Evolutionary conservation across 2,329 filamentous ascomycete species (phyloP).

Genomic region (Monosporascus sp.): DNA sequence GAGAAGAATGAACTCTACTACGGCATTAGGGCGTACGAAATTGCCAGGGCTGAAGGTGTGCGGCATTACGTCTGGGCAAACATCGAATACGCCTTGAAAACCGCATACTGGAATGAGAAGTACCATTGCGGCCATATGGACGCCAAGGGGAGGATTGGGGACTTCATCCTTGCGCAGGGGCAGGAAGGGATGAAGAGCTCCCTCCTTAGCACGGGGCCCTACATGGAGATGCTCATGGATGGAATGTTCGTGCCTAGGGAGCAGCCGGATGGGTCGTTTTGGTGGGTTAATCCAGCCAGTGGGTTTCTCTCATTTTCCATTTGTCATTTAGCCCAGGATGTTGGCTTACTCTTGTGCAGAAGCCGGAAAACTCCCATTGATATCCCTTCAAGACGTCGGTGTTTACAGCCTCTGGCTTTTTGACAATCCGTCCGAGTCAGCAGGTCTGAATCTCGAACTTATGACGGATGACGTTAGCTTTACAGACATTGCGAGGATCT

Average conservation of each 20-base stretch:
- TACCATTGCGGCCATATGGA: constrained; percentile 42
- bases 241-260: constrained; percentile 30
- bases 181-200: constrained; percentile 43
- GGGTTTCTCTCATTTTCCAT: no score
- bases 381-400: constrained; percentile 41
- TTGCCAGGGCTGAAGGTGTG: constrained; percentile 37
- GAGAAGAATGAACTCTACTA: constrained; percentile 48
- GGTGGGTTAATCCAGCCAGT: no score
- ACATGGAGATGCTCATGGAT: constrained; percentile 38
- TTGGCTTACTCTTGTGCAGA: constrained; percentile 32
- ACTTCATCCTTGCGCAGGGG: constrained; percentile 41
- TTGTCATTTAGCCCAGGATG: no score
- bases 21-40: constrained; percentile 36
- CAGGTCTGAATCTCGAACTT: constrained; percentile 40
- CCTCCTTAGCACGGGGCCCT: constrained; percentile 55
- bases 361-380: constrained; percentile 34
- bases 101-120: neutral
- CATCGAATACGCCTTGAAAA: constrained; percentile 43
- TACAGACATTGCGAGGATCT: constrained; percentile 34
- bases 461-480: constrained; percentile 37
- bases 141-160: constrained; percentile 38
- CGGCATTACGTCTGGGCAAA: constrained; percentile 42
- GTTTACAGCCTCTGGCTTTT: constrained; percentile 44
- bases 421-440: constrained; percentile 36
- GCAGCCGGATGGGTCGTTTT: no score